Percentiles rank a stretch among this genome's conserved stretches.
These are phyloP conservation scores for Colletotrichum navitas DNA, from an alignment of 2,329 filamentous ascomycete species.

Conservation along the genomic window DNA sequence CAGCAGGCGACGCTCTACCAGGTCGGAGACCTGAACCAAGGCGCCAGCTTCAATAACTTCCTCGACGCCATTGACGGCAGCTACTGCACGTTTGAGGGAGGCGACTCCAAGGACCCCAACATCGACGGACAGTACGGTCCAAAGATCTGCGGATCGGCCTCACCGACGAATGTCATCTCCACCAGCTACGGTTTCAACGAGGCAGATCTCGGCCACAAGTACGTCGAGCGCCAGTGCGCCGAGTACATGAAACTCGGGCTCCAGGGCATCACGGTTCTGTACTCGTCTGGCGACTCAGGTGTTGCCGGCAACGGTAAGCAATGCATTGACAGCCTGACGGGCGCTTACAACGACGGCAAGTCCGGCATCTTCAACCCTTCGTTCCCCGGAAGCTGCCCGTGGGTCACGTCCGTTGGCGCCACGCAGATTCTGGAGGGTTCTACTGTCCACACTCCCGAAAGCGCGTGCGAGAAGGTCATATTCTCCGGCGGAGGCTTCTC, in stretches of 20 bases:
- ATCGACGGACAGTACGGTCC: slow-evolving; percentile 56
- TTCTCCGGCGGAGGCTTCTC: slow-evolving; percentile 63
- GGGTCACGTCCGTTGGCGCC: slow-evolving; percentile 65
- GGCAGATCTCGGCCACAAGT: slow-evolving; percentile 60
- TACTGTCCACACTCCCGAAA: slow-evolving; percentile 55
- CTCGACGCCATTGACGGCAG: slow-evolving; percentile 60
- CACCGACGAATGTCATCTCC: slow-evolving; percentile 65
- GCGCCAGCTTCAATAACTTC: slow-evolving; percentile 58
- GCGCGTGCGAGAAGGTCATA: slow-evolving; percentile 61
- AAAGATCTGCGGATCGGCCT: slow-evolving; percentile 59
- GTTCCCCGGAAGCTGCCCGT: slow-evolving; percentile 62
- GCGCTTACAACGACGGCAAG: slow-evolving; percentile 49
- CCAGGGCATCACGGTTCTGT: slow-evolving; percentile 63
- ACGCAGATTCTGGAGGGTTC: slow-evolving; percentile 59
- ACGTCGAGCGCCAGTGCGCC: slow-evolving; percentile 64
- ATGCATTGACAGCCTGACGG: slow-evolving; percentile 52
- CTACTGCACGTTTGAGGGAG: slow-evolving; percentile 58
- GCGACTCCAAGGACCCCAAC: slow-evolving; percentile 51
- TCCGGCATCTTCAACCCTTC: slow-evolving; percentile 58
- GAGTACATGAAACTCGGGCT: slow-evolving; percentile 70
- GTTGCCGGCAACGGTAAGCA: slow-evolving; percentile 55
- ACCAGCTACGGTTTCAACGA: slow-evolving; percentile 68
- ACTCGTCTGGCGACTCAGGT: slow-evolving; percentile 64
- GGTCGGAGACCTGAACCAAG: slow-evolving; percentile 51
- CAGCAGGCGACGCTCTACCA: slow-evolving; percentile 65